Base-by-base conservation (phyloP, 257 asterid species). In the Leonotis leonurus region DNA sequence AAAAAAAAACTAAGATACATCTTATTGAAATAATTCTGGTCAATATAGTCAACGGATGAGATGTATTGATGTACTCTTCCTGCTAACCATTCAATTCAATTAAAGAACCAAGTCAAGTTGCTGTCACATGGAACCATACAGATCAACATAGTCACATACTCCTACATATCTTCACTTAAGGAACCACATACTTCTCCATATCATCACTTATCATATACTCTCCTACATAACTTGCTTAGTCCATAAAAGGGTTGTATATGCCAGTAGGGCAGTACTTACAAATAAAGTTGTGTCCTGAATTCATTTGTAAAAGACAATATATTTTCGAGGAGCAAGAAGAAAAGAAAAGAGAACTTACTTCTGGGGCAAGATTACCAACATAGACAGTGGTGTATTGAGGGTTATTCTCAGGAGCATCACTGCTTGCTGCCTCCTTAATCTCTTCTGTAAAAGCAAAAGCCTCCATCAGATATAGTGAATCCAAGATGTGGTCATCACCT, bases 351-450 rank as follows among this genome's bases (percentile, higher is more conserved):
- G 25, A 14, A 65, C 60, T 73, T 77, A 70, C 96, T 86, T 88
- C 95, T 29, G 88, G 85, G 70, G 92, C 86, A 67, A 88, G 87
- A 81, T 88, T 88, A 53, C 96, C 96, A 8, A 83, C 92, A 58
- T 88, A 88, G 57, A 88, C 92, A 8, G 92, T 88, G 35, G 96
- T 88, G 77, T 56, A 88, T 46, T 76, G 95, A 53, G 90, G 92
- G 63, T 85, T 88, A 50, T 85, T 83, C 77, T 86, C 90, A 32
- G 96, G 95, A 72, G 87, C 90, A 72, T 86, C 95, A 79, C 56
- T 69, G 65, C 64, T 84, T 58, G 79, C 75, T 25, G 78, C 75
- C 65, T 83, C 96, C 70, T 83, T 85, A 74, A 83, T 87, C 62
- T 89, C 95, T 64, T 83, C 95, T 83, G 83, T 77, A 73, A 77